These are phyloP conservation scores for Yamadazyma sp. DNA, from an alignment of 805 yeast genomes.

Conservation along the genomic window DNA sequence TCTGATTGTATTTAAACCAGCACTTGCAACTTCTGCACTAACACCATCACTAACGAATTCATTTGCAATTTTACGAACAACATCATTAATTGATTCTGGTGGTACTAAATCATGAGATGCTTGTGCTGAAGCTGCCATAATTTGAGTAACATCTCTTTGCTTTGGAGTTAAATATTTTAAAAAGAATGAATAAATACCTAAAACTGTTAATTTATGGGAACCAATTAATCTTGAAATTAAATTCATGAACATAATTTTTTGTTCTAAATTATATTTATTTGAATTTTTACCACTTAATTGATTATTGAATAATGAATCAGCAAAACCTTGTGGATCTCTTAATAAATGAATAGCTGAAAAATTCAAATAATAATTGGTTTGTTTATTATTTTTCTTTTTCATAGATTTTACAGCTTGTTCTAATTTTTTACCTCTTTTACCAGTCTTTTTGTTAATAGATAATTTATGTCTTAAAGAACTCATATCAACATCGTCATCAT, in stretches of 20 bases:
- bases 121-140: conserved; percentile 96
- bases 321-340: conserved; percentile 97
- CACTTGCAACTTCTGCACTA: conserved; percentile 95
- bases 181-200: conserved; percentile 87
- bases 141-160: conserved; percentile 89
- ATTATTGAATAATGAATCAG: conserved; percentile 72
- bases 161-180: conserved; percentile 90
- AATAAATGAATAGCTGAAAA: conserved; percentile 92
- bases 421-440: conserved; percentile 76
- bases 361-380: conserved; percentile 69
- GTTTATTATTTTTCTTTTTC: conserved; percentile 62
- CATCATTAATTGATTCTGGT: conserved; percentile 79
- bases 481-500: conserved; percentile 64
- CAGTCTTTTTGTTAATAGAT: conserved; percentile 77
- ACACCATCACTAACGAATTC: conserved; percentile 99
- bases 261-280: conserved; percentile 77
- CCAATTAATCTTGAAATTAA: conserved; percentile 87
- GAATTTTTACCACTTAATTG: conserved; percentile 70
- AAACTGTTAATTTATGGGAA: conserved; percentile 85
- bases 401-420: conserved; percentile 68
- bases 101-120: conserved; percentile 96
- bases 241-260: conserved; percentile 84
- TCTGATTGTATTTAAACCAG: conserved; percentile 93
- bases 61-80: conserved; percentile 90
- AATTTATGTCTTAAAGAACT: conserved; percentile 73